Evolutionary conservation across 1,284 basidiomycete species (phyloP), one percentile per base, ranked within the genome.

Genomic region (Tetrapyrgos nigripes): DNA sequence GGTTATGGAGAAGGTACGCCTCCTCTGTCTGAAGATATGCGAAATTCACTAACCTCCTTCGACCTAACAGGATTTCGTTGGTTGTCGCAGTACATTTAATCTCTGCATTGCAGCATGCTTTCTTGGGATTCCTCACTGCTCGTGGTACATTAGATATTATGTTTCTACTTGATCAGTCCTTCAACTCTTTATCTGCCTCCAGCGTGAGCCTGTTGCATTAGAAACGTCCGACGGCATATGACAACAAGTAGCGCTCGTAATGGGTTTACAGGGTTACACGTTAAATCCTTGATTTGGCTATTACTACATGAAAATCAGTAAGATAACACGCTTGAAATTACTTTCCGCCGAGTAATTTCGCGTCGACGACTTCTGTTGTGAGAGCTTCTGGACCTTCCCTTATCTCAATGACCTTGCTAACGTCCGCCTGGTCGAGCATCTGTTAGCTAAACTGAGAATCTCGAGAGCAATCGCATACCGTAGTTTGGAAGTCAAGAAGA

Each of bases 1-100:
- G 97, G 97, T 60, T 99, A 99, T 76, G 97, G 96, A 62, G 97
- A 99, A 80, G 97, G 94, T 86, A 60, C 53, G 79, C 62, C 33
- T 33, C 29, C 31, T 5, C 17, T 56, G 5, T 33, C n/a, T 49
- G 47, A 33, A 35, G 40, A 26, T 29, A 23, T 45, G 50, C 58
- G 67, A 4, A 67, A 29, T 50, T 47, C 14, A 54, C 45, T 26
- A 29, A 43, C 29, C 28, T 27, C 44, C n/a, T 26, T 29, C 24
- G 37, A 17, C 26, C 47, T 51, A 23, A 27, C 55, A 91, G 88
- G 93, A 64, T 98, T 99, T 93, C 88, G 96, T 67, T 99, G 97
- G 97, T 74, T 99, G 67, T 97, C 94, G 65, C 96, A 98, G 94
- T 98, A 98, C 81, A 80, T 82, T n/a, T 33, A 33, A 33, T 27